Evolutionary conservation across 176 grass and related monocot species (phyloP).

Genomic region (Metroxylon sagu): DNA sequence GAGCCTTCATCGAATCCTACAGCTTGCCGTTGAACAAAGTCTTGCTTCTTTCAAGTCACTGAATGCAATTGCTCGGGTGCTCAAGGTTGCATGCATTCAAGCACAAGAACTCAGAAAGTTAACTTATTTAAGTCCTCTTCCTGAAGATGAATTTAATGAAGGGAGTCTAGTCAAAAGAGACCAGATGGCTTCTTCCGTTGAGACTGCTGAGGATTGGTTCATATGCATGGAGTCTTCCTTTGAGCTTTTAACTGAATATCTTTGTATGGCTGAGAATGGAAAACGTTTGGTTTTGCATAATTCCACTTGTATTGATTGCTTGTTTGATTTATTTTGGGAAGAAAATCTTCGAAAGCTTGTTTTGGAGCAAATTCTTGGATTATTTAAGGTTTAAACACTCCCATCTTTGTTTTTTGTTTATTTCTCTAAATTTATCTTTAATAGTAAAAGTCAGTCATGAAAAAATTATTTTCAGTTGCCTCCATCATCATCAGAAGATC

Average conservation of each 20-base stretch:
- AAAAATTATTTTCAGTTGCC: slow-evolving; percentile 40
- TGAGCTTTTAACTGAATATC: slow-evolving; percentile 76
- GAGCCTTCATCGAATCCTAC: slow-evolving; percentile 75
- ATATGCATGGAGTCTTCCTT: slow-evolving; percentile 73
- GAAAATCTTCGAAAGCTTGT: slow-evolving; percentile 65
- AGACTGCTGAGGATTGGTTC: slow-evolving; percentile 30
- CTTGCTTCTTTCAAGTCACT: slow-evolving; percentile 71
- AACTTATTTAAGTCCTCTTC: slow-evolving; percentile 16
- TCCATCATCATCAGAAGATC: slow-evolving; percentile 55
- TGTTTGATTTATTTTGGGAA: slow-evolving; percentile 93
- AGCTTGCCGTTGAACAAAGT: slow-evolving; percentile 71
- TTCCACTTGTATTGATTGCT: slow-evolving; percentile 57
- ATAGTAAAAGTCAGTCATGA: slow-evolving; percentile 1
- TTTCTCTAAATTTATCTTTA: slow-evolving; percentile 23
- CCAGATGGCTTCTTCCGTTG: slow-evolving; percentile 23
- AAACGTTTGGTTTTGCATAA: slow-evolving; percentile 63
- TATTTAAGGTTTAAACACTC: slow-evolving; percentile 64
- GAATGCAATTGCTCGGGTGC: slow-evolving; percentile 54
- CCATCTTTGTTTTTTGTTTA: slow-evolving; percentile 13
- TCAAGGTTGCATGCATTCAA: slow-evolving; percentile 74
- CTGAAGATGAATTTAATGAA: slow-evolving; percentile 27
- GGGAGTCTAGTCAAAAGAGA: slow-evolving; percentile 20
- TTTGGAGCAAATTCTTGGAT: slow-evolving; percentile 75
- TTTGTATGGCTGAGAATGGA: slow-evolving; percentile 61
- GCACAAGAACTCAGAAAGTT: slow-evolving; percentile 61